Percentiles rank a stretch among this genome's conserved stretches.
phyloP scores from a whole-genome alignment of 352 stramenopile species.

The Blastocystis sp. region DNA sequence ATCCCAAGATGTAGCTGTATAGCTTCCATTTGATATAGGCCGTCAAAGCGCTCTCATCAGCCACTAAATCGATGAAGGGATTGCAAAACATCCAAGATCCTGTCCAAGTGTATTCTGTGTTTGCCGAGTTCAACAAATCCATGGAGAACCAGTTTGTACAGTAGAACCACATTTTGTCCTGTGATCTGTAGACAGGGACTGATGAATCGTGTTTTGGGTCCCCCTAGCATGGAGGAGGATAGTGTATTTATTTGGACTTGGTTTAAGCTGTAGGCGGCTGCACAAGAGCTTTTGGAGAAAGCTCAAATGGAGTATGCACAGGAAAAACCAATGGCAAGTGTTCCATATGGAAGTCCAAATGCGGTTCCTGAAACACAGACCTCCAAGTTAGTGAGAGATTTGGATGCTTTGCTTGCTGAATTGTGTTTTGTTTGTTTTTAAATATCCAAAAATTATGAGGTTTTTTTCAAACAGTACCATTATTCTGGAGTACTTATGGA shows the following conservation, averaged over 20 bases:
- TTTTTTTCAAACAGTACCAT: not conserved
- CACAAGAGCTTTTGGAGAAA: not conserved
- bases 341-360: not conserved
- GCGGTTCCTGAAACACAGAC: not conserved
- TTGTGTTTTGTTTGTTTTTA: conserved; percentile 46
- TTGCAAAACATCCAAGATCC: not conserved
- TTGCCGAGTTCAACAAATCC: conserved; percentile 14
- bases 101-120: not conserved
- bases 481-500: conserved; percentile 11
- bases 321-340: not conserved
- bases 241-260: not conserved
- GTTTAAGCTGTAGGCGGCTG: not conserved
- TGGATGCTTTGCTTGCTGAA: not conserved
- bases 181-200: not conserved
- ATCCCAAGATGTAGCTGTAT: not conserved
- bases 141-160: conserved; percentile 33
- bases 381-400: not conserved
- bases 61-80: not conserved
- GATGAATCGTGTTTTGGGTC: not conserved
- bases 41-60: not conserved
- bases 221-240: not conserved
- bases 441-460: not conserved
- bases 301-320: conserved; percentile 6
- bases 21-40: not conserved
- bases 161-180: not conserved